phyloP scores from a whole-genome alignment of 2,329 filamentous ascomycete genomes.

The Fusarium bulbicola region DNA sequence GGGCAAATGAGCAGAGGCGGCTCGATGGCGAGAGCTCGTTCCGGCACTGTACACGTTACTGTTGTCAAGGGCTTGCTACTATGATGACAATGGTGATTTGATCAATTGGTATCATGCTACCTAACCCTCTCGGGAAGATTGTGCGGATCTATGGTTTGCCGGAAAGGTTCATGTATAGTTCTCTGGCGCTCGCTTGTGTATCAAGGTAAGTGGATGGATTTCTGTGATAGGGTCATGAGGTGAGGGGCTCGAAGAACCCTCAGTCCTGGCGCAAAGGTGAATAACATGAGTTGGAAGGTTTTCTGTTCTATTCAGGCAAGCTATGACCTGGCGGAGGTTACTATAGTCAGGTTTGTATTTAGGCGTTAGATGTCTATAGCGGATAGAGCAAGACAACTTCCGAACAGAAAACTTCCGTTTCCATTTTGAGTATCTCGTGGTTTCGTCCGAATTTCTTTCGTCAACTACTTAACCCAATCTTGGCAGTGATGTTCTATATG shows the following conservation, averaged over 20 bases:
- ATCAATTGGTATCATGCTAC: background rate
- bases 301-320: background rate
- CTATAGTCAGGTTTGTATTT: background rate
- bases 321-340: rapidly evolving
- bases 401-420: background rate
- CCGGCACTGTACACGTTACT: no score
- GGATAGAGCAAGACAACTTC: background rate
- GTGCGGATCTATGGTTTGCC: no score
- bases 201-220: background rate
- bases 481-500: background rate
- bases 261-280: rapidly evolving
- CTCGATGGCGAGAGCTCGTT: no score
- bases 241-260: background rate
- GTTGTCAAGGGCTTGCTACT: rapidly evolving
- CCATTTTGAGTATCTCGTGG: background rate
- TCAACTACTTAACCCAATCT: rapidly evolving
- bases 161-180: no score
- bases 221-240: rapidly evolving
- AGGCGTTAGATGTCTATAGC: background rate
- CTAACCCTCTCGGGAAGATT: background rate
- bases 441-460: background rate
- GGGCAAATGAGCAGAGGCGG: no score
- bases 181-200: background rate
- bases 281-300: rapidly evolving
- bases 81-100: background rate